These are phyloP conservation scores for Coprinopsis sp. DNA, from an alignment of 768 basidiomycete species.

Conservation along the genomic window DNA sequence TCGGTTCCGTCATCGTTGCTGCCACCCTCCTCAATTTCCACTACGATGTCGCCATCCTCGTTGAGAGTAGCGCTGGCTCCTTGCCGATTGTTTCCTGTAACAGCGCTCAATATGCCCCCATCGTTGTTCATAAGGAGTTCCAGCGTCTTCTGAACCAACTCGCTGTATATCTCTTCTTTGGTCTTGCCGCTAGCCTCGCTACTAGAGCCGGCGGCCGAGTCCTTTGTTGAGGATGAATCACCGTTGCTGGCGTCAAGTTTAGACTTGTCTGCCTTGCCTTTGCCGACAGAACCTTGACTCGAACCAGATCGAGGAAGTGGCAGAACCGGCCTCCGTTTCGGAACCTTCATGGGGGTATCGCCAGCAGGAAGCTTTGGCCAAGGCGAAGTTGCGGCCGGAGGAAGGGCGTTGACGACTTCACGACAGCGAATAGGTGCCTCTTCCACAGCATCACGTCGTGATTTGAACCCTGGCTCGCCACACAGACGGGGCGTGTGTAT, in stretches of 20 bases:
- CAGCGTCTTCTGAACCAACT: slow-evolving; percentile 35
- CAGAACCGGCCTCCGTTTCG: slow-evolving; percentile 46
- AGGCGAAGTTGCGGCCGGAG: slow-evolving; percentile 9
- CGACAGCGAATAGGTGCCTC: slow-evolving; percentile 76
- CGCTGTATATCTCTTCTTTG: slow-evolving; percentile 28
- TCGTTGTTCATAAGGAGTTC: slow-evolving; percentile 30
- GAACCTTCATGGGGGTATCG: slow-evolving; percentile 52
- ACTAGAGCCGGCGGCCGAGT: slow-evolving; percentile 11
- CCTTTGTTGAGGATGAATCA: no score
- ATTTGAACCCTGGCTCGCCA: slow-evolving; percentile 88
- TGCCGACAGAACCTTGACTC: background rate
- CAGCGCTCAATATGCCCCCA: slow-evolving; percentile 11
- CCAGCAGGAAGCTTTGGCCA: slow-evolving; percentile 36
- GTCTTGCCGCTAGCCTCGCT: slow-evolving; percentile 13
- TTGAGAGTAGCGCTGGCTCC: slow-evolving; percentile 6
- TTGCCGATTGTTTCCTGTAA: slow-evolving; percentile 11
- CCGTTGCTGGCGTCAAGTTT: no score
- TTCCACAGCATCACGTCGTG: slow-evolving; percentile 57
- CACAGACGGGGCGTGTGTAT: slow-evolving; percentile 95
- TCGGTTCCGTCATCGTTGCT: slow-evolving; percentile 37
- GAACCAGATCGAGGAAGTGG: slow-evolving; percentile 29
- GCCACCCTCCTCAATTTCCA: slow-evolving; percentile 46
- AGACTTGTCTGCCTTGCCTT: background rate
- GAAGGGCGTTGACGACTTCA: slow-evolving; percentile 52
- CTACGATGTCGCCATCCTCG: slow-evolving; percentile 30